Base-by-base conservation (phyloP, 345 rosid species). In the Pugionium dolabratum region DNA sequence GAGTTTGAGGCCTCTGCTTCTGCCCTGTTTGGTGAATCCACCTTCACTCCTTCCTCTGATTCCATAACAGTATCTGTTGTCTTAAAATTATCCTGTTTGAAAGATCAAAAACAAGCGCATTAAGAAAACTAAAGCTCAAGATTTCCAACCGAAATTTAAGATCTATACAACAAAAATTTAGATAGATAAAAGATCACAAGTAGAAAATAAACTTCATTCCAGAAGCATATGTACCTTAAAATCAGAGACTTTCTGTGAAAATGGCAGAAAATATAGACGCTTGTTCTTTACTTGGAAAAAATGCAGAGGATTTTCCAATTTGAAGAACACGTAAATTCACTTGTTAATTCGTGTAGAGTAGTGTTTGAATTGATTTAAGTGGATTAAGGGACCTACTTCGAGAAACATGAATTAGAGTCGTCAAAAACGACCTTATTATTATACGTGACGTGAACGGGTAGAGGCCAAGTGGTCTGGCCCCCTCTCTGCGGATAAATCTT, bases 341-440 rank as follows among this genome's bases (percentile, higher is more conserved):
- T 5, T 9, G 4, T 9, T 39, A 31, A 40, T 11, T 50, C 41
- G 18, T 18, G 18, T 2, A n/a, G 0, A 18, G 27, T 39, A 26
- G 10, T 39, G n/a, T 52, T 50, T 54, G 50, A 54, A 55, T 31
- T 54, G 64, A 48, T 26, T 47, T 4, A 52, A 69, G 55, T 44
- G 26, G 69, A 62, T 61, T 43, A 42, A 35, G 40, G 62, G 67
- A 28, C 68, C 74, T 42, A 44, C 75, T 62, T 70, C 50, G 9
- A 63, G 69, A 55, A 62, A 39, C 36, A 31, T 29, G 10, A 49
- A 63, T 27, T 40, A 18, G 11, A 71, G 70, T 62, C 64, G 75
- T 56, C 75, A 71, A 64, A 48, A 55, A 71, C 57, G 75, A 71
- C 75, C 64, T 31, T 69, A 47, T 26, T 40, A 2, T 4, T 36